phyloP scores from a whole-genome alignment of 352 stramenopile species.

The Globisporangium recalcitrans region DNA sequence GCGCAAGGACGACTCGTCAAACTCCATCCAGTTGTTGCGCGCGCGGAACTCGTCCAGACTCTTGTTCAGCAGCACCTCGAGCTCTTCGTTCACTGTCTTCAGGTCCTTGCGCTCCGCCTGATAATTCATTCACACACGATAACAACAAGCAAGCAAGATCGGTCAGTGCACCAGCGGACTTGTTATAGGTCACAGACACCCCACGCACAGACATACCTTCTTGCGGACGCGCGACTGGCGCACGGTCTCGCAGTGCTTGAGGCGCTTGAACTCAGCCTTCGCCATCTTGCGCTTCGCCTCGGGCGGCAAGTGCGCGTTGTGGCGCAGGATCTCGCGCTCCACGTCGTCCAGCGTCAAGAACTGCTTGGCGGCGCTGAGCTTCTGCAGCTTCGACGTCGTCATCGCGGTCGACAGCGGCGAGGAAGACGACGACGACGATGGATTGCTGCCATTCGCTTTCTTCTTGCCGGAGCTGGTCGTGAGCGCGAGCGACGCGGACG shows the following conservation, averaged over 20 bases:
- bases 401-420: slow-evolving; percentile 5
- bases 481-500: slow-evolving; percentile 5
- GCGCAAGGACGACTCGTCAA: slow-evolving; percentile 41
- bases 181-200: neutral
- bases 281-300: slow-evolving; percentile 47
- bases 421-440: neutral
- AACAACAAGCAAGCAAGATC: neutral
- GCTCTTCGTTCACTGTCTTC: slow-evolving; percentile 46
- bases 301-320: slow-evolving; percentile 34
- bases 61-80: slow-evolving; percentile 41
- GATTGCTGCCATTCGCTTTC: neutral
- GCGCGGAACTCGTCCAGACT: slow-evolving; percentile 31
- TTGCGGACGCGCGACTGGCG: slow-evolving; percentile 75
- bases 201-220: slow-evolving; percentile 30
- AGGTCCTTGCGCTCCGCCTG: slow-evolving; percentile 47
- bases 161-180: neutral
- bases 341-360: slow-evolving; percentile 56
- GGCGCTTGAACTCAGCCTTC: slow-evolving; percentile 64
- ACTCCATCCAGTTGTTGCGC: slow-evolving; percentile 40
- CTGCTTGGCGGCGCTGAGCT: slow-evolving; percentile 20
- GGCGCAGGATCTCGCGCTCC: slow-evolving; percentile 42
- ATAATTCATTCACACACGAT: slow-evolving; percentile 13
- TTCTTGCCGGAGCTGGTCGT: neutral
- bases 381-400: slow-evolving; percentile 2
- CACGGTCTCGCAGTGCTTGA: slow-evolving; percentile 78